Conservation (phyloP, 83 land plant species). For the Thuja plicata region DNA sequence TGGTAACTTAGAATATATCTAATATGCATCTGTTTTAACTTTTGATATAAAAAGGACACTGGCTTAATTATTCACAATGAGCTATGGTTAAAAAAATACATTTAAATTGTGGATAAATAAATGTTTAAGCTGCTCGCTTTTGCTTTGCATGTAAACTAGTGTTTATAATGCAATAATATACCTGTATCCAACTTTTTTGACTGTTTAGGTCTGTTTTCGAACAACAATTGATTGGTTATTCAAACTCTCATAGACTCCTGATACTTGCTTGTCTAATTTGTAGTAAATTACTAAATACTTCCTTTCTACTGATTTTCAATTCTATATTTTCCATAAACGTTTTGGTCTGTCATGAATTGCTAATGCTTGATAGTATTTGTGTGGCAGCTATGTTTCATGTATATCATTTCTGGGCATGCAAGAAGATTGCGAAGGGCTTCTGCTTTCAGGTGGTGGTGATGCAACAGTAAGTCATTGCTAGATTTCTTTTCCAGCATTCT, state of each 20-base stretch:
- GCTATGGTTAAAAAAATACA: neutral
- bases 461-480: conserved; percentile 52
- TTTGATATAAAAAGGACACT: neutral
- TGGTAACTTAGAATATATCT: too few relatives aligned
- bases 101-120: neutral
- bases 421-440: conserved; percentile 37
- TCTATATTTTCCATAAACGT: neutral
- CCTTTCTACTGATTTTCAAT: neutral
- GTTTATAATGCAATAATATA: neutral
- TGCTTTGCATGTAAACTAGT: neutral
- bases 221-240: neutral
- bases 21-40: too few relatives aligned
- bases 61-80: neutral
- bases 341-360: neutral
- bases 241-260: neutral
- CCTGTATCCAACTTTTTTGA: neutral
- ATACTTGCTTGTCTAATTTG: neutral
- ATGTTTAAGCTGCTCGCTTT: too few relatives aligned
- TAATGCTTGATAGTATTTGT: neutral
- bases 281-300: neutral
- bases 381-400: conserved; percentile 75
- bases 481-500: neutral
- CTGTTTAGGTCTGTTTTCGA: neutral
- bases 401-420: conserved; percentile 44
- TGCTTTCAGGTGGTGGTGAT: conserved; percentile 85